Evolutionary conservation across 345 rosid genomes (phyloP), one percentile per base, ranked within the genome.

Genomic region (Moringa oleifera): DNA sequence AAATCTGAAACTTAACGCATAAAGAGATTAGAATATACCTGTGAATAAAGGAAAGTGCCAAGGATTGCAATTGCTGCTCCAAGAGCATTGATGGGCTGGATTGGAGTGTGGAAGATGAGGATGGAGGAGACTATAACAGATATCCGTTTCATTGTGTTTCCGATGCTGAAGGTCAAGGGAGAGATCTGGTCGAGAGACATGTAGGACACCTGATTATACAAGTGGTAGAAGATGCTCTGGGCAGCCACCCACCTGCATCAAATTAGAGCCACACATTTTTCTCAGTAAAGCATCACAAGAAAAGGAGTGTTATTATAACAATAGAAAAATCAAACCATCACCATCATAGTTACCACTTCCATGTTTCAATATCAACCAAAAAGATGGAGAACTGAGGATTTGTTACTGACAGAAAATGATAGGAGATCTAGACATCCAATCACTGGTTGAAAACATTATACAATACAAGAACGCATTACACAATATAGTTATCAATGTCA

Each of bases 121-220:
- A 88, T 88, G 33, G 96, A 86, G 54, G 92, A 76, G 5, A 86
- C 84, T 1, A 88, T 86, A 55, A 88, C 92, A 0, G 92, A 88
- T 23, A 88, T 84, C n/a, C 96, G 72, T 75, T 88, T 88, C 92
- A 86, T 84, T 7, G 96, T 88, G 77, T 86, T 88, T 8, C 96
- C 96, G 16, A 86, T 53, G 60, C 92, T 86, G 59, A 88, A 88
- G 45, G 96, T 88, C 72, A 88, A 59, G 0, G 96, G 96, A 0
- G 92, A 79, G 20, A 88, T 88, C 67, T 86, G 83, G 74, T 88
- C 90, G 0, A 88, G 84, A 0, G 96, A 85, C 96, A 88, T 88
- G 79, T 88, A 88, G 1, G 96, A 85, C 62, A 85, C 96, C 55
- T 88, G 92, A 60, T 88, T 88, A 51, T 88, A 88, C 61, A 88